A percentile compares a stretch with the other conserved stretches of the same genome.
phyloP scores from a whole-genome alignment of 1,284 basidiomycete species.

The Boletus semigastroideus region DNA sequence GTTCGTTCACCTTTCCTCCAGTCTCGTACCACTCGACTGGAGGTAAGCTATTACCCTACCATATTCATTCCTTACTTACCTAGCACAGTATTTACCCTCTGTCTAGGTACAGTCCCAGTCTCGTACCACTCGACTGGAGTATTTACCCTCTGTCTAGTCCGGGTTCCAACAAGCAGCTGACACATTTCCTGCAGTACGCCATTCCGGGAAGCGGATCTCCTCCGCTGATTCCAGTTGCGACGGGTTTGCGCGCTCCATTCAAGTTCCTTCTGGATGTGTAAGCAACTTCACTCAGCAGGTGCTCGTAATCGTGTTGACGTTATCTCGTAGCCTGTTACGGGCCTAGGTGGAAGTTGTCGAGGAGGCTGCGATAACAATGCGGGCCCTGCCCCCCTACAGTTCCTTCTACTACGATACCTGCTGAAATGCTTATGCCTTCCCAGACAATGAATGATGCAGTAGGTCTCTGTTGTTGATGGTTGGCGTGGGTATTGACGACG shows the following conservation, averaged over 20 bases:
- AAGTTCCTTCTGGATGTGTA: conserved; percentile 18
- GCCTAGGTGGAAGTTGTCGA: conserved; percentile 10
- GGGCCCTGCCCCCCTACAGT: conserved; percentile 30
- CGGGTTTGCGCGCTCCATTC: conserved; percentile 33
- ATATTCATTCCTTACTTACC: no score
- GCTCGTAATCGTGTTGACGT: not conserved
- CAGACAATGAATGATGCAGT: no score
- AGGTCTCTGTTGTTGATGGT: no score
- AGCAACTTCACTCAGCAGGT: conserved; percentile 7
- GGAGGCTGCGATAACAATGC: conserved; percentile 17
- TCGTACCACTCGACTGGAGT: no score
- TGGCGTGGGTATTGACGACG: not conserved
- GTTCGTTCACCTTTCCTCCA: no score
- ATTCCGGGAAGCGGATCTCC: conserved; percentile 33
- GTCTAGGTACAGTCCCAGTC: no score
- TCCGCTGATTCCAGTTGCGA: conserved; percentile 24
- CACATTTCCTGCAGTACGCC: conserved; percentile 7
- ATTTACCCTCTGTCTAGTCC: no score
- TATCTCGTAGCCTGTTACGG: not conserved
- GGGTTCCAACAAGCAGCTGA: no score
- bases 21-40: no score
- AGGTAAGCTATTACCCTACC: no score
- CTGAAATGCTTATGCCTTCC: conserved; percentile 21
- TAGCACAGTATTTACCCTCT: no score
- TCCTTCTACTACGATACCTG: conserved; percentile 29